These are phyloP conservation scores for Hansenula anomala DNA, from an alignment of 1,139 yeast species.

Conservation along the genomic window DNA sequence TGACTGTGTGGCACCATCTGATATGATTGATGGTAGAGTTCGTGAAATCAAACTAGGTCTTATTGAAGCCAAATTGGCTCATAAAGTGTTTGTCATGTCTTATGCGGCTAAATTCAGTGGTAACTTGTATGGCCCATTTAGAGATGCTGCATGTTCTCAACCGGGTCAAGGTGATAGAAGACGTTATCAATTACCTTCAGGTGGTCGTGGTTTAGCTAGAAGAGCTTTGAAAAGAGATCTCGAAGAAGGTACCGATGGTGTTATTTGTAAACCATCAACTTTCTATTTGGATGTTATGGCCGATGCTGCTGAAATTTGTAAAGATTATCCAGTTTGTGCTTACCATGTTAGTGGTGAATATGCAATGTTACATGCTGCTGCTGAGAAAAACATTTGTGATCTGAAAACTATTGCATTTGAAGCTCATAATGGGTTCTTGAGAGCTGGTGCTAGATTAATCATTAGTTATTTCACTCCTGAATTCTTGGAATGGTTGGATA, in stretches of 20 bases:
- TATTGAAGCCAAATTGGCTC: constrained; percentile 79
- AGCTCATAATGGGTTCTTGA: constrained; percentile 81
- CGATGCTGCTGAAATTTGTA: constrained; percentile 80
- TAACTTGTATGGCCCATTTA: constrained; percentile 89
- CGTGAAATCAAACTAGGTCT: constrained; percentile 83
- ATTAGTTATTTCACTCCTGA: constrained; percentile 95
- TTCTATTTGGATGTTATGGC: constrained; percentile 87
- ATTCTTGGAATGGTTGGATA: constrained; percentile 83
- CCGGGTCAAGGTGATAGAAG: constrained; percentile 92
- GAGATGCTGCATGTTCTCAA: constrained; percentile 93
- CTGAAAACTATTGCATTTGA: constrained; percentile 88
- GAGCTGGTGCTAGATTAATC: constrained; percentile 94
- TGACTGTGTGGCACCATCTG: constrained; percentile 93
- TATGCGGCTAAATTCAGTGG: constrained; percentile 95
- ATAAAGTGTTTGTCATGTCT: constrained; percentile 84
- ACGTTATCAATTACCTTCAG: constrained; percentile 90
- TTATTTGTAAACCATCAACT: constrained; percentile 96
- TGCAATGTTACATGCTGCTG: constrained; percentile 98
- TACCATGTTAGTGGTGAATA: constrained; percentile 97
- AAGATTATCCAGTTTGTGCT: constrained; percentile 86
- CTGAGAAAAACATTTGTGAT: constrained; percentile 91
- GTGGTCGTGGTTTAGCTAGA: constrained; percentile 90
- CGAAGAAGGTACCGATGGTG: constrained; percentile 92
- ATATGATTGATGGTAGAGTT: constrained; percentile 96
- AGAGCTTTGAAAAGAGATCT: constrained; percentile 84